Base-by-base conservation (phyloP, 2,329 filamentous ascomycete genomes). In the Pseudocercospora cruenta region DNA sequence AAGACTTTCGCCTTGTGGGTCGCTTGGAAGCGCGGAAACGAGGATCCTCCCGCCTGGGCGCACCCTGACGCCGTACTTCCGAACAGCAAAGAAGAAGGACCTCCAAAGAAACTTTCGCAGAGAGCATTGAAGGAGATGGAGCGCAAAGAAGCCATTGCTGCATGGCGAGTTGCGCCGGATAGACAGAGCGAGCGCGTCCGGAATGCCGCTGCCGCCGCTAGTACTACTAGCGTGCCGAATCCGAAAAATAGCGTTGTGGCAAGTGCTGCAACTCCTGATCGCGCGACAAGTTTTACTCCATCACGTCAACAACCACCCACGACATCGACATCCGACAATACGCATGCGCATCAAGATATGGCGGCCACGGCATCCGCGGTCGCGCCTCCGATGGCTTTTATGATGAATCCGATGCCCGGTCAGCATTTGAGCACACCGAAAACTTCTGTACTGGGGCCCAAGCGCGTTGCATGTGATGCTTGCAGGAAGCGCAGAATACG, bases 21-120 rank as follows among this genome's bases (percentile, higher is more conserved):
- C 64, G 86, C 88, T 2, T 90, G 88, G 88, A 90, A 90, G 75
- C 84, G 86, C 62, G 88, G 88, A 10, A 88, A 89, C 72, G 87
- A 89, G 69, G 80, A 80, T 64, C 85, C 88, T 57, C 86, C 87
- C 31, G 80, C 84, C 53, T 90, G 88, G 88, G 87, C 87, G 47
- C 82, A 85, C 63, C 85, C 85, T 1, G 86, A 88, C 69, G 82
- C 82, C 54, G 80, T 83, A 16, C 80, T 87, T 53, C 82, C 83
- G 54, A 84, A 81, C 71, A 81, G 81, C 65, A 79, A 83, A 62
- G 83, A 82, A 58, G 78, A 82, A 43, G 55, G 76, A 12, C 83
- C 84, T 60, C 70, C 73, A 0, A 87, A 87, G 77, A 87, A 86
- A 71, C 77, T 86, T 5, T 85, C 84, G 57, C 82, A 81, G 21